Evolutionary conservation across 345 rosid genomes (phyloP).

Genomic region (Corchorus capsularis): DNA sequence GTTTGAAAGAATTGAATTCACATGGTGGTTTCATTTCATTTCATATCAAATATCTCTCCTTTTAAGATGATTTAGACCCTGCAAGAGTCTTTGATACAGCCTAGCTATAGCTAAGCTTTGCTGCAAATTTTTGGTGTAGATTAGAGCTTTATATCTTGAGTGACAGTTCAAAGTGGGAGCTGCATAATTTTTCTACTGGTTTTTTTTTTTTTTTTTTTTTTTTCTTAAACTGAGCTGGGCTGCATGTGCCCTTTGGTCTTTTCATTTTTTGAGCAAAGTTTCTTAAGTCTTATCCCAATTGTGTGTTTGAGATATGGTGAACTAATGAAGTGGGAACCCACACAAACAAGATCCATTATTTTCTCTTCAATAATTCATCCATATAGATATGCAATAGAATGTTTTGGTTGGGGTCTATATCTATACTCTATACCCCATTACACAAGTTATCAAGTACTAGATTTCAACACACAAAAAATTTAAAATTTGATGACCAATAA

Average conservation of each 20-base stretch:
- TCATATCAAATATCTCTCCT: neutral
- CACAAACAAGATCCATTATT: conserved; percentile 20
- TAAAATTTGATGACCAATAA: neutral
- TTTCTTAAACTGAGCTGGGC: conserved; percentile 24
- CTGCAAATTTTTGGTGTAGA: neutral
- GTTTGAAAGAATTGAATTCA: conserved; percentile 6
- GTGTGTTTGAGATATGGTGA: conserved; percentile 25
- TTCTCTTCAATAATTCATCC: conserved; percentile 24
- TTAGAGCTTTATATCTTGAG: conserved; percentile 3
- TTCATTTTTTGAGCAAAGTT: conserved; percentile 11
- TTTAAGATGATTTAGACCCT: neutral
- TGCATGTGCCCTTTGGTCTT: conserved; percentile 25
- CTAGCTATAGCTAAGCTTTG: neutral
- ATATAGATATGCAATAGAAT: neutral
- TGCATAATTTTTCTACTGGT: conserved; percentile 8
- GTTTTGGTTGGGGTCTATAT: neutral
- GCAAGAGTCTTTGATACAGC: conserved; percentile 5
- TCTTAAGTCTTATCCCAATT: neutral
- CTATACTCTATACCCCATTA: neutral
- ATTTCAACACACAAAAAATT: neutral
- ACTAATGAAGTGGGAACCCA: conserved; percentile 29
- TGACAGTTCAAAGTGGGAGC: neutral
- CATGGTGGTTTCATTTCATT: neutral
- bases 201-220: neutral
- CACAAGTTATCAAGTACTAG: neutral